Percentiles rank a stretch among this genome's conserved stretches.
These are phyloP conservation scores for Mycosphaerella sp. DNA, from an alignment of 2,329 filamentous ascomycete species.

Conservation along the genomic window DNA sequence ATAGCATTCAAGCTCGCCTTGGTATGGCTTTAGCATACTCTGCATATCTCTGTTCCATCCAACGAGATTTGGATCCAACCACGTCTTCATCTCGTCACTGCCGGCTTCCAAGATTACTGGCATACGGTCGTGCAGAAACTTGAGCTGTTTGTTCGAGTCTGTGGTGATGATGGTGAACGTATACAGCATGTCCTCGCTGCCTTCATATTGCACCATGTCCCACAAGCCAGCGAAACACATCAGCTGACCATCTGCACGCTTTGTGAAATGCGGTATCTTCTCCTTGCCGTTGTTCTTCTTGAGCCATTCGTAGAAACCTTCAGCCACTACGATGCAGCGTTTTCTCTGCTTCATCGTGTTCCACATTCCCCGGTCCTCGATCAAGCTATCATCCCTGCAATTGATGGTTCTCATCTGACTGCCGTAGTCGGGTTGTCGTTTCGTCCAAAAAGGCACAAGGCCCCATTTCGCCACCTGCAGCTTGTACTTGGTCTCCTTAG, in stretches of 20 bases:
- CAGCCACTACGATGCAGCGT: conserved; percentile 77
- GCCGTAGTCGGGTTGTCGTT: conserved; percentile 69
- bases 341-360: conserved; percentile 82
- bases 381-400: conserved; percentile 81
- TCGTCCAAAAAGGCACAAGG: conserved; percentile 88
- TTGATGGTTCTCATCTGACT: conserved; percentile 86
- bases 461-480: conserved; percentile 96
- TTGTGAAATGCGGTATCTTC: conserved; percentile 78
- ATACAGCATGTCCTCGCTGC: conserved; percentile 63
- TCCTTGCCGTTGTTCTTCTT: conserved; percentile 70
- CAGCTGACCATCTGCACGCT: conserved; percentile 70
- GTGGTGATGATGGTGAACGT: conserved; percentile 96
- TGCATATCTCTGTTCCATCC: conserved; percentile 78
- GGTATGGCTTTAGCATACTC: conserved; percentile 67
- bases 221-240: conserved; percentile 90
- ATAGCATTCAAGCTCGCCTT: conserved; percentile 75
- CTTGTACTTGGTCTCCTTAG: conserved; percentile 58
- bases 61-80: conserved; percentile 67
- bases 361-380: conserved; percentile 78
- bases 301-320: conserved; percentile 96
- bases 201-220: conserved; percentile 79
- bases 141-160: conserved; percentile 71
- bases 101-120: conserved; percentile 80
- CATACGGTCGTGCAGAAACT: conserved; percentile 91
- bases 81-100: conserved; percentile 61